Evolutionary conservation across 1,284 basidiomycete genomes (phyloP).

Genomic region (Ustilago cynodontis): DNA sequence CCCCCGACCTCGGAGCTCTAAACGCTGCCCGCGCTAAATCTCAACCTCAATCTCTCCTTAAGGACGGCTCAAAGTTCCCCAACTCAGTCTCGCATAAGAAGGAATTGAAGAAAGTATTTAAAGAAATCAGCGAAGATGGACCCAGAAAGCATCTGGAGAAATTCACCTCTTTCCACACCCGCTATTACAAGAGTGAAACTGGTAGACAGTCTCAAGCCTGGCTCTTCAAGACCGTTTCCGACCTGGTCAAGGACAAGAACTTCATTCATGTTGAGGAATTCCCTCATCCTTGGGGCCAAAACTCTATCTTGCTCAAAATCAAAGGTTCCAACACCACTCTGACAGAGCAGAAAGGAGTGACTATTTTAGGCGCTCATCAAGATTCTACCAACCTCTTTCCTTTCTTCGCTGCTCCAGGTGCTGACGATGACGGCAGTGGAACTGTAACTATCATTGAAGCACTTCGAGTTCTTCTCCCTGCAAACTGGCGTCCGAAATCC

Average conservation of each 20-base stretch:
- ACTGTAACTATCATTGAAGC: constrained; percentile 91
- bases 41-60: neutral
- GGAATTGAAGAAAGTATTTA: constrained; percentile 47
- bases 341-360: constrained; percentile 70
- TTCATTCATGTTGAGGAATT: constrained; percentile 83
- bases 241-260: constrained; percentile 25
- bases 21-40: constrained; percentile 16
- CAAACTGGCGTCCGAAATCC: constrained; percentile 79
- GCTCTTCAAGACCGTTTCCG: constrained; percentile 73
- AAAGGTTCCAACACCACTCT: constrained; percentile 46
- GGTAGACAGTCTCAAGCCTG: constrained; percentile 82
- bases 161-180: constrained; percentile 73
- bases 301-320: constrained; percentile 77
- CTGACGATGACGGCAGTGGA: constrained; percentile 89
- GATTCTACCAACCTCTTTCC: constrained; percentile 75
- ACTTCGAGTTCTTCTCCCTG: constrained; percentile 83
- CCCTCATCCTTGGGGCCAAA: constrained; percentile 90
- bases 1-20: constrained; percentile 28
- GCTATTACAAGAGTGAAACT: constrained; percentile 75
- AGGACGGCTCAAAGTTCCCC: constrained; percentile 43
- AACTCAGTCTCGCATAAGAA: constrained; percentile 27
- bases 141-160: constrained; percentile 67
- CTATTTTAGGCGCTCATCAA: constrained; percentile 85
- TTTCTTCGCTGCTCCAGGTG: constrained; percentile 67
- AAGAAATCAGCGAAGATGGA: constrained; percentile 49